Evolutionary conservation across 352 stramenopile species (phyloP).

Genomic region (Globisporangium takayamanum): DNA sequence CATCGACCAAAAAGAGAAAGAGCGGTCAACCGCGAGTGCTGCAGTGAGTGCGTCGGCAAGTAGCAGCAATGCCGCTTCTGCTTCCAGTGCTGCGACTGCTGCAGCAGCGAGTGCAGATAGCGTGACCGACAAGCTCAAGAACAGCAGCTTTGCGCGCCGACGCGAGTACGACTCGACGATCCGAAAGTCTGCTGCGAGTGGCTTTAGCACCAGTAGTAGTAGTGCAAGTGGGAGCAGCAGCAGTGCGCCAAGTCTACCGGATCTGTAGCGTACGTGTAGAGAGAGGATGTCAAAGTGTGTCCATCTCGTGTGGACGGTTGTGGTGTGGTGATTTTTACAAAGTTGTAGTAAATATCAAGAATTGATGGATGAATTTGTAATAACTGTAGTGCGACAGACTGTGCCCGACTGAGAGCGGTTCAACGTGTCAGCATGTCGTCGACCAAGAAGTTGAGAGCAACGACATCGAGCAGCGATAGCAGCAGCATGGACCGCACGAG

Average conservation of each 20-base stretch:
- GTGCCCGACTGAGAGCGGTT: no score
- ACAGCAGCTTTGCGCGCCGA: constrained; percentile 61
- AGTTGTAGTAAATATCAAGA: background rate
- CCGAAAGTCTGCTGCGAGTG: constrained; percentile 18
- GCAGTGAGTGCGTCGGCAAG: background rate
- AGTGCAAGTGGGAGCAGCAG: background rate
- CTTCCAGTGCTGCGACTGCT: background rate
- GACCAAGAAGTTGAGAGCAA: background rate
- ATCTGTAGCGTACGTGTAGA: background rate
- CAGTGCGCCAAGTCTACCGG: background rate
- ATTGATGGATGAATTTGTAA: background rate
- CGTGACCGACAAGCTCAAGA: constrained; percentile 46
- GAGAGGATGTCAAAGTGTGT: background rate
- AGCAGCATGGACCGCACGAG: constrained; percentile 58
- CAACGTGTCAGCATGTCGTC: background rate
- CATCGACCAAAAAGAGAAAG: constrained; percentile 55
- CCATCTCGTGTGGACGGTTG: background rate
- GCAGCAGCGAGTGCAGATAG: constrained; percentile 1
- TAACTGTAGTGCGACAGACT: background rate
- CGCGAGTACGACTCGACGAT: constrained; percentile 70
- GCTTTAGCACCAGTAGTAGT: background rate
- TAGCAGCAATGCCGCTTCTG: constrained; percentile 7
- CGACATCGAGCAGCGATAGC: background rate
- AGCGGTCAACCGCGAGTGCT: constrained; percentile 5
- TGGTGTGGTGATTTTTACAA: background rate